Evolutionary conservation across 164 flowering plant genomes (phyloP), one percentile per base, ranked within the genome.

Genomic region (Annona cherimola): DNA sequence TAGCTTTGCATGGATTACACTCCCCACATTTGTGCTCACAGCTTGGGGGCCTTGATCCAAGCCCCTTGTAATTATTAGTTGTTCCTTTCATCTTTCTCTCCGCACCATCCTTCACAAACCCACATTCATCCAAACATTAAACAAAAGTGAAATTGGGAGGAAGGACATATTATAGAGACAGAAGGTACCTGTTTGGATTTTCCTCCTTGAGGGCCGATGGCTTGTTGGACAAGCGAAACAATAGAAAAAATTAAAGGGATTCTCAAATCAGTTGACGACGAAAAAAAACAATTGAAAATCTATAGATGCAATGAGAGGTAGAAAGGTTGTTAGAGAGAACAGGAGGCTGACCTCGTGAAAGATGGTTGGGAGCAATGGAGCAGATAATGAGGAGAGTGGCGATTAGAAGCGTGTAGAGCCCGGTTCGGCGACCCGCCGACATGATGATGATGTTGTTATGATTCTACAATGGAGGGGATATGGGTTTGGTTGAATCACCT

Each of bases 1-100:
- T 80, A 44, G 89, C 86, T 64, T 74, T 66, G 71, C 92, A 88
- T 20, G 92, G 92, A 11, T 2, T 68, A 77, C 92, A 88, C 50
- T 81, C 79, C 67, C 77, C 75, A 80, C 92, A 88, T 55, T 77
- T 85, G 73, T 81, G 84, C 43, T 75, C 79, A 76, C 92, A 88
- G 50, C 66, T 86, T 63, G 92, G 92, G 70, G 92, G 92, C 40
- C 83, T 84, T 9, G 92, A 88, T 40, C 92, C 89, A 50, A 88
- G 76, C 57, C 81, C 75, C 45, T 74, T 69, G 43, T 45, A 77
- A 63, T 76, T 83, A 45, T 42, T 55, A n/a, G 60, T 77, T 73
- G 69, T 73, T 63, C 69, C 61, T 6, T 61, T 39, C 46, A 46
- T 67, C 46, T 2, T 50, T 50, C 57, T 50, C 64, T 63, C 60